A percentile compares a stretch with the other conserved stretches of the same genome.
These are phyloP conservation scores for Dipteronia dyeriana DNA, from an alignment of 345 rosid genomes.

Conservation along the genomic window DNA sequence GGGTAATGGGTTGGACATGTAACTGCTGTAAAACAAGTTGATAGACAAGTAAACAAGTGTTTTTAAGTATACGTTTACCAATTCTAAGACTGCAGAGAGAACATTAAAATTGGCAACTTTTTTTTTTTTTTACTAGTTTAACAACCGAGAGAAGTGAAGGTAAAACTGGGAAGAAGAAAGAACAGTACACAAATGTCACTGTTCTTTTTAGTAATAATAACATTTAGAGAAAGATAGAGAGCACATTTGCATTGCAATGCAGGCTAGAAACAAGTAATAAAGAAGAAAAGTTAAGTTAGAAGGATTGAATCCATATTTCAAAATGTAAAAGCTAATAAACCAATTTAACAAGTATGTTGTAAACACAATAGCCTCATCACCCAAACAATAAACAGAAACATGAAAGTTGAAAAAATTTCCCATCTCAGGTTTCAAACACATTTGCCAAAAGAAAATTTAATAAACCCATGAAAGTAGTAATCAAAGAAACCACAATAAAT, in stretches of 20 bases:
- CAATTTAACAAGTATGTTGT: conserved; percentile 23
- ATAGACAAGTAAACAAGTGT: conserved; percentile 20
- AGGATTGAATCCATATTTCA: background rate
- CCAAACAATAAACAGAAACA: background rate
- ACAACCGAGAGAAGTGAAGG: background rate
- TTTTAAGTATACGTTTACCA: conserved; percentile 13
- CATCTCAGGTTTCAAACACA: conserved; percentile 19
- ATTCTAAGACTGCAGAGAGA: conserved; percentile 5
- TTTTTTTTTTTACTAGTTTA: conserved; percentile 11
- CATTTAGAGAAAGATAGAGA: conserved; percentile 12
- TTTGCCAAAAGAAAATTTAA: background rate
- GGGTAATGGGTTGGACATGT: conserved; percentile 19
- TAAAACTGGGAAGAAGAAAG: background rate
- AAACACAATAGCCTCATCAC: conserved; percentile 4
- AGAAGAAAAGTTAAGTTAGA: conserved; percentile 10
- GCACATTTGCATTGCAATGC: conserved; percentile 9
- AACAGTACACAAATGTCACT: background rate
- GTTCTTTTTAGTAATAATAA: background rate
- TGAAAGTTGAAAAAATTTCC: background rate
- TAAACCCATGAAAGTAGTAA: background rate
- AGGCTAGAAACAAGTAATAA: background rate
- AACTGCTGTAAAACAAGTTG: conserved; percentile 15
- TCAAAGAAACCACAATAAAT: conserved; percentile 1
- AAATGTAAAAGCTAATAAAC: conserved; percentile 18
- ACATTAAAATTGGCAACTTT: background rate